Conservation (phyloP, 2,329 filamentous ascomycete genomes). For the Ceratocystis cacaofunesta region DNA sequence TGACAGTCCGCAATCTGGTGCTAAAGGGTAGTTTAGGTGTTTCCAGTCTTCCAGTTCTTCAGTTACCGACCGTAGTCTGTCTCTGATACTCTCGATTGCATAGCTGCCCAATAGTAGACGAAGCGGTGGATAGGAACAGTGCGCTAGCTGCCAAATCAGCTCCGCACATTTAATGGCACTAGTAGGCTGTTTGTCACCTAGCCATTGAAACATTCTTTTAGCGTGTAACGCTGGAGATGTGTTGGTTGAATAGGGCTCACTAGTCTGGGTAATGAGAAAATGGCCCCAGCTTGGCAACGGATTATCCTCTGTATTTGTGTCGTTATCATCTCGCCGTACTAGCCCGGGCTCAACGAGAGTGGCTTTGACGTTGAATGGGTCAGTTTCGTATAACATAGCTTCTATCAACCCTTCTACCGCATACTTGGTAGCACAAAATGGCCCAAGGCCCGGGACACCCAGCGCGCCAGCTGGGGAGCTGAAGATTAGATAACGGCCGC, state of each 20-base stretch:
- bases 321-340: slow-evolving; percentile 56
- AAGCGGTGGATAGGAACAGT: slow-evolving; percentile 86
- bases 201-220: slow-evolving; percentile 82
- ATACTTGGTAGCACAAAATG: slow-evolving; percentile 95
- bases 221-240: slow-evolving; percentile 79
- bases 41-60: slow-evolving; percentile 95
- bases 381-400: slow-evolving; percentile 91
- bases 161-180: slow-evolving; percentile 88
- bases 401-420: slow-evolving; percentile 92
- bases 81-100: slow-evolving; percentile 88
- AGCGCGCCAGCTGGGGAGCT: slow-evolving; percentile 82
- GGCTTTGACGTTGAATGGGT: slow-evolving; percentile 79
- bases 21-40: slow-evolving; percentile 47
- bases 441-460: slow-evolving; percentile 84
- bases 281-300: slow-evolving; percentile 75
- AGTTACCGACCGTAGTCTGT: slow-evolving; percentile 75
- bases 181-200: slow-evolving; percentile 81
- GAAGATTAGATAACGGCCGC: slow-evolving; percentile 83
- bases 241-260: slow-evolving; percentile 61
- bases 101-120: slow-evolving; percentile 80
- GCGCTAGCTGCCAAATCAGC: slow-evolving; percentile 83
- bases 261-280: slow-evolving; percentile 77
- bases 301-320: slow-evolving; percentile 42
- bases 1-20: slow-evolving; percentile 13
- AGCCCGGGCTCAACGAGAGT: slow-evolving; percentile 86